These are phyloP conservation scores for Delonix regia DNA, from an alignment of 306 rosid species.

Conservation along the genomic window DNA sequence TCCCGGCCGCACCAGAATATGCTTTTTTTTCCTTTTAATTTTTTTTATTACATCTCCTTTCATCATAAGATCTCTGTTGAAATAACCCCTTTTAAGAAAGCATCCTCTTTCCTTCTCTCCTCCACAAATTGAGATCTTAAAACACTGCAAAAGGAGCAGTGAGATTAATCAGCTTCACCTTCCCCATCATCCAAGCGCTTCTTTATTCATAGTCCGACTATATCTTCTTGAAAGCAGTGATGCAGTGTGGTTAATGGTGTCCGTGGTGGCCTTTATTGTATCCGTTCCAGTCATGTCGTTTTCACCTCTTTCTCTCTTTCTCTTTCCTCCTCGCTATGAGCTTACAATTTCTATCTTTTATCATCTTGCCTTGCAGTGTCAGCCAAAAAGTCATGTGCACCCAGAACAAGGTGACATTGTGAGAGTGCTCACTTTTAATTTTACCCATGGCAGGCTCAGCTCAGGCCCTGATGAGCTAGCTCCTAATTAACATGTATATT, in stretches of 20 bases:
- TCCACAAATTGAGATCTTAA: conserved; percentile 26
- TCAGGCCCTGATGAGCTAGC: conserved; percentile 14
- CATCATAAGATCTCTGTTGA: conserved; percentile 43
- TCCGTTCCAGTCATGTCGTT: conserved; percentile 87
- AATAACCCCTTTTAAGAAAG: conserved; percentile 55
- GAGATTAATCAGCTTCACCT: neutral
- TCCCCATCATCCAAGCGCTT: neutral
- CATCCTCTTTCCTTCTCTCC: conserved; percentile 32
- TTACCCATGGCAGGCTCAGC: conserved; percentile 49
- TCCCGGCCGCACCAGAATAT: conserved; percentile 34
- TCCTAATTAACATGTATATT: conserved; percentile 24
- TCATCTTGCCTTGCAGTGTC: conserved; percentile 75
- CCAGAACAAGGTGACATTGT: conserved; percentile 42
- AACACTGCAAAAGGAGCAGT: conserved; percentile 39
- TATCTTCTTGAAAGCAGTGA: conserved; percentile 30
- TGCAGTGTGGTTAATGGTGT: conserved; percentile 42
- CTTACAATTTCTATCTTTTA: conserved; percentile 63
- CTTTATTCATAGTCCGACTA: conserved; percentile 35
- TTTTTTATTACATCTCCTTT: conserved; percentile 20
- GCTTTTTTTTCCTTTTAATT: conserved; percentile 2
- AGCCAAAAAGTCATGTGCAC: conserved; percentile 70
- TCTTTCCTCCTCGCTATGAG: conserved; percentile 35
- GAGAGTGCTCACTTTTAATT: conserved; percentile 55
- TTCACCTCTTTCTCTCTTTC: conserved; percentile 47
- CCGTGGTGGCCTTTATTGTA: conserved; percentile 62